Base-by-base conservation (phyloP, 2,329 filamentous ascomycete genomes). In the Penicillium aurantiogriseum region DNA sequence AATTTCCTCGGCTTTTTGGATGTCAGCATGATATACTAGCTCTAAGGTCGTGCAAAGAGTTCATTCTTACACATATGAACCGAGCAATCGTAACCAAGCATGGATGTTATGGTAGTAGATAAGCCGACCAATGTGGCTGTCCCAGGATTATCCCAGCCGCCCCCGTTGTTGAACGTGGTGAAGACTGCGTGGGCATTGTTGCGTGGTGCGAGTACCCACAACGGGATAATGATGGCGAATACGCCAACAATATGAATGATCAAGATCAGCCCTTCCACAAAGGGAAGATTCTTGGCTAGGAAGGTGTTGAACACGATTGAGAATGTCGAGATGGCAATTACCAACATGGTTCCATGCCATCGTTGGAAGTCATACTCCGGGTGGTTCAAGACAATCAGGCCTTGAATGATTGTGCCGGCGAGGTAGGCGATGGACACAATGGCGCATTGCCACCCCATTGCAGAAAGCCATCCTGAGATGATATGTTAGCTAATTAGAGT, bases 261-360 rank as follows among this genome's bases (percentile, higher is more conserved):
- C 29, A 80, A 61, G 11, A 78, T 73, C 9, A 77, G 46, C 9
- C 66, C 69, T 62, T 79, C 76, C 29, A 78, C 67, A 40, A 74
- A 64, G 1, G 76, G 75, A 35, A 76, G 65, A 44, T 73, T 70
- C 53, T 72, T 71, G 13, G 74, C 73, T 2, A 76, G 57, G 53
- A 78, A 75, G 0, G 75, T 76, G 60, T 79, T 79, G 65, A 78
- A 76, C 8, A 77, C 53, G 25, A 77, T 74, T 3, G 73, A 74
- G 42, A 78, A 73, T 17, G 69, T 60, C 1, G 71, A 69, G 21
- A 77, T 75, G 11, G 71, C 75, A 58, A 77, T 71, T 21, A 76
- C 72, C 10, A 81, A 61, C 54, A 81, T 67, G 3, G 77, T 79
- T 3, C 72, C 75, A 55, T 80, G 77, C 77, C 77, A 81, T 54